These are phyloP conservation scores for Hypoxylon sp. DNA, from an alignment of 2,329 filamentous ascomycete species.

Conservation along the genomic window DNA sequence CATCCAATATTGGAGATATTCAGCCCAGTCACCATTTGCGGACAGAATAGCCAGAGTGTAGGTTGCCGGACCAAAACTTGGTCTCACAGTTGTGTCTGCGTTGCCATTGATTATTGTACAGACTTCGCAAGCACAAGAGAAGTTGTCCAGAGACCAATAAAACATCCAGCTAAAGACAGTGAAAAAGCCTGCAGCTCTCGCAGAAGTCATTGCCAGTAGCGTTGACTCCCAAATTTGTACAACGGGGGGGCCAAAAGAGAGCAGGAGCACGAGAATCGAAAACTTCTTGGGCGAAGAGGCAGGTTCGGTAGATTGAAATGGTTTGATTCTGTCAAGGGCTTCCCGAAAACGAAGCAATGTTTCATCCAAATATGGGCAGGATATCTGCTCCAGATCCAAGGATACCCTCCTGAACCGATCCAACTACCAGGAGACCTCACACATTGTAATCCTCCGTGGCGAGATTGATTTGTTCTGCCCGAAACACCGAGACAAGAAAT, in stretches of 20 bases:
- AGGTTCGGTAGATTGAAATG: constrained; percentile 35
- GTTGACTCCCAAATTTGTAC: constrained; percentile 44
- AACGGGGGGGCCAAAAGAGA: constrained; percentile 36
- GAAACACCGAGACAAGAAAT: constrained; percentile 56
- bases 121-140: constrained; percentile 31
- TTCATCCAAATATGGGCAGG: constrained; percentile 32
- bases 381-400: constrained; percentile 30
- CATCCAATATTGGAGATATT: neutral
- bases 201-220: constrained; percentile 27
- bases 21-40: neutral
- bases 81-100: constrained; percentile 44
- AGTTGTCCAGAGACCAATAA: constrained; percentile 49
- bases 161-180: constrained; percentile 48
- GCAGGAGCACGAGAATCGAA: constrained; percentile 43
- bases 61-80: constrained; percentile 51
- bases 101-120: constrained; percentile 46
- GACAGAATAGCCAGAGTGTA: neutral
- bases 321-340: constrained; percentile 46
- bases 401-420: constrained; percentile 38
- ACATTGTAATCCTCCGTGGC: constrained; percentile 54
- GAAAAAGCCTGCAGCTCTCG: constrained; percentile 21
- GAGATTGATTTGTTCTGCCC: constrained; percentile 47
- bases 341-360: constrained; percentile 12
- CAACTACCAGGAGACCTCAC: constrained; percentile 51
- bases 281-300: constrained; percentile 44